Percentiles rank a stretch among this genome's conserved stretches.
Evolutionary conservation across 2,329 filamentous ascomycete genomes (phyloP).

Genomic region (Xylariaceae sp.): DNA sequence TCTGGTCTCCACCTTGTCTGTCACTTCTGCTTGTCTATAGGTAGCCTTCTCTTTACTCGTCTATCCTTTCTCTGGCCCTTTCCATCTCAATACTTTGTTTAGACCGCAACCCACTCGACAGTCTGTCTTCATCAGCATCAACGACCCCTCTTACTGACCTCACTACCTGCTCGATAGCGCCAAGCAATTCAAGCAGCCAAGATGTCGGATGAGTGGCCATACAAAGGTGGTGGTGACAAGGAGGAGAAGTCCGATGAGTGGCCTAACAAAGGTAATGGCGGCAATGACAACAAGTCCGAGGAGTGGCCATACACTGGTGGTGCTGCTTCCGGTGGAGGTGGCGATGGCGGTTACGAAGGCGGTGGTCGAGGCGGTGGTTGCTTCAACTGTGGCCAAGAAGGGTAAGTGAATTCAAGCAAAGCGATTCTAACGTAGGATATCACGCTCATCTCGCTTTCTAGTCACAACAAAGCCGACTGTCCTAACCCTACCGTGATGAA

Average conservation of each 20-base stretch:
- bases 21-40: no score
- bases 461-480: constrained; percentile 61
- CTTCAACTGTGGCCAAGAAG: constrained; percentile 55
- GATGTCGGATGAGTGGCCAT: not conserved
- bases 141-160: not conserved
- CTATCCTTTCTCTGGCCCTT: no score
- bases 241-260: not conserved
- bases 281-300: not conserved
- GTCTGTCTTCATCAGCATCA: not conserved
- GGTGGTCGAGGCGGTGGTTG: constrained; percentile 20
- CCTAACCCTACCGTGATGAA: constrained; percentile 46
- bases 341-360: constrained; percentile 18
- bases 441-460: constrained; percentile 25
- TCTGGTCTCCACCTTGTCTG: no score
- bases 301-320: not conserved
- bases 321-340: not conserved
- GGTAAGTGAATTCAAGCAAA: constrained; percentile 31
- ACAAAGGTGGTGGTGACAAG: not conserved
- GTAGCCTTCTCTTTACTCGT: no score
- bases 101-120: no score
- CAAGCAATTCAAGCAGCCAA: not conserved
- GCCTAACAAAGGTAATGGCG: not conserved
- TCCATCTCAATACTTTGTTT: no score
- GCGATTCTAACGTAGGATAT: constrained; percentile 3
- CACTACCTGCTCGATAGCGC: not conserved